Base-by-base conservation (phyloP, 768 basidiomycete species). In the Pisolithus sp. region DNA sequence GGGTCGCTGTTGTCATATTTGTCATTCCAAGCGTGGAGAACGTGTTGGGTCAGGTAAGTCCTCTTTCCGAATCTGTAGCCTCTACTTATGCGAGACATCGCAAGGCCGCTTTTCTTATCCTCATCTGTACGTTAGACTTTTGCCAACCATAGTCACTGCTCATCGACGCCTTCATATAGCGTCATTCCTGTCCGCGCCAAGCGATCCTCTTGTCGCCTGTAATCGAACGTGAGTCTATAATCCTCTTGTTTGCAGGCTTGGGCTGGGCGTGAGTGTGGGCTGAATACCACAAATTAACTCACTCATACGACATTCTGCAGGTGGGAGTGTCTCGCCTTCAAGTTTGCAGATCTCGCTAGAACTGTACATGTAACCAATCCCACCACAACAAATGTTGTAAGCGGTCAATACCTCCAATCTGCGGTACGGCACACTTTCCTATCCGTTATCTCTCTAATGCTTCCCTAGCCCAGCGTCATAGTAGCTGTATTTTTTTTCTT, bases 151-250 rank as follows among this genome's bases (percentile, higher is more conserved):
- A 5, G 5, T 7, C 1, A 2, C 23, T 48, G 17, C 26, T 21
- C 31, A 38, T 49, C 54, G 43, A 58, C 42, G 45, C 48, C 18
- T 2, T 46, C 17, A 1, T 50, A 13, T 49, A 86, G 86, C 79
- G 4, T 69, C 81, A 0, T 78, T 88, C 55, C 57, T 89, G 3
- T 83, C 83, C 4, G 83, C 87, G 1, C 85, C 87, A 0, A 70
- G 61, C 20, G 85, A 85, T 49, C 82, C 85, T 1, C 86, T 88
- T 58, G 68, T 85, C n/a, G 71, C 76, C 4, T n/a, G 82, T 84
- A 4, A 60, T 86, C 13, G 86, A 88, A 59, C 80, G 84, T 2
- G 85, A 88, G 59, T 41, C 78, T 8, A 69, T 78, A 6, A 77
- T 83, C 34, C 53, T 86, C 5, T 18, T 72, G 0, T 79, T 82